Evolutionary conservation across 306 rosid genomes (phyloP).

Genomic region (Datisca glomerata): DNA sequence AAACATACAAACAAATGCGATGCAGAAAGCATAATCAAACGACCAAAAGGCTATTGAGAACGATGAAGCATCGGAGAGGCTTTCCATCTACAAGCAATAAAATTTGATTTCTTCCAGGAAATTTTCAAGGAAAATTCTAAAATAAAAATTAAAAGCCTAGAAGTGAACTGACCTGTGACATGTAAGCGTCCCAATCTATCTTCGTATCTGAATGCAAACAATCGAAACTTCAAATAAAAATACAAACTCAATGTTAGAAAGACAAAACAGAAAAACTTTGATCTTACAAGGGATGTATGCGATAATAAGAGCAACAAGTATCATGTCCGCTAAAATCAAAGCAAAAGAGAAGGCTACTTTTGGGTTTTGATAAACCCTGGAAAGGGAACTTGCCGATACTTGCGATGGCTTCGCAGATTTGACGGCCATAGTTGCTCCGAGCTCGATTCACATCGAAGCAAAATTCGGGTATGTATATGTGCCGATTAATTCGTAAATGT

Average conservation of each 20-base stretch:
- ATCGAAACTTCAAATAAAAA: neutral
- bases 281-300: conserved; percentile 69
- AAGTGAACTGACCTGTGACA: conserved; percentile 55
- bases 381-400: conserved; percentile 11
- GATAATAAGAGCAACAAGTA: conserved; percentile 51
- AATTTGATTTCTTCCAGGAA: too few species aligned
- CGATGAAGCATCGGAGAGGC: too few species aligned
- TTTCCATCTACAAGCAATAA: too few species aligned
- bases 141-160: neutral
- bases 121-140: neutral
- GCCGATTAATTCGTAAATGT: too few species aligned
- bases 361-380: conserved; percentile 12
- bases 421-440: conserved; percentile 37
- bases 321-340: conserved; percentile 46
- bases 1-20: too few species aligned
- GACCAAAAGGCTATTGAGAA: neutral
- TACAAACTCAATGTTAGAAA: neutral
- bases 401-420: conserved; percentile 30
- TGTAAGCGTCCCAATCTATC: conserved; percentile 98
- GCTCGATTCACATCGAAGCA: too few species aligned
- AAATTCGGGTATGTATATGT: too few species aligned
- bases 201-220: conserved; percentile 59
- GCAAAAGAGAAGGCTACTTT: conserved; percentile 32
- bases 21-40: neutral
- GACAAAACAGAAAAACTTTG: neutral